A percentile compares a stretch with the other conserved stretches of the same genome.
Conservation (phyloP, 768 basidiomycete species). For the Tricholoma hemisulphureum region DNA sequence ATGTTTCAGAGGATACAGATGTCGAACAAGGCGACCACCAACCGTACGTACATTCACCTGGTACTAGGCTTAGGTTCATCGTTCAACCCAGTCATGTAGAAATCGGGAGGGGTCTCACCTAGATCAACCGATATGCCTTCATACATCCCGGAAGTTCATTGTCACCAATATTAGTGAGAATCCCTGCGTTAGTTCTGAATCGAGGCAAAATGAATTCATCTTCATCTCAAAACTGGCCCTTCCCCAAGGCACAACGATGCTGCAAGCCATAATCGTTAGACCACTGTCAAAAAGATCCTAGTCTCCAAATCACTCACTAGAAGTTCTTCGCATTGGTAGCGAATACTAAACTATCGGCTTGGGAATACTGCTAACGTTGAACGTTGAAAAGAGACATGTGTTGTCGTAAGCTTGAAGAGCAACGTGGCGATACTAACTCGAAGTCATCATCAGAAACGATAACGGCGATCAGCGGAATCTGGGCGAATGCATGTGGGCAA, state of each 20-base stretch:
- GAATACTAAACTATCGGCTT: not conserved
- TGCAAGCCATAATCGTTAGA: not conserved
- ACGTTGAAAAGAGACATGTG: not conserved
- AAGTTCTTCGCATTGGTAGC: not conserved
- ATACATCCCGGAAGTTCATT: slow-evolving; percentile 53
- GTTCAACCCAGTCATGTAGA: slow-evolving; percentile 50
- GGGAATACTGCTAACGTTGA: not conserved
- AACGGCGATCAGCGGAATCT: not conserved
- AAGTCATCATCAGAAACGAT: not conserved
- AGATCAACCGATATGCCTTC: slow-evolving; percentile 44
- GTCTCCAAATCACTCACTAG: not conserved
- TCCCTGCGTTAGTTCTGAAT: not conserved
- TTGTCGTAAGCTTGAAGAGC: not conserved
- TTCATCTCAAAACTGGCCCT: not conserved
- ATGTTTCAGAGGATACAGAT: slow-evolving; percentile 10
- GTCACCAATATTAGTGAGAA: slow-evolving; percentile 48
- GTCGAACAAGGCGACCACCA: slow-evolving; percentile 21
- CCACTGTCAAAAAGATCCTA: not conserved
- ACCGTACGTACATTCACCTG: slow-evolving; percentile 23
- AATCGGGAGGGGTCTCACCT: slow-evolving; percentile 42
- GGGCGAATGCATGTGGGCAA: not conserved
- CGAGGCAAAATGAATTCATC: not conserved
- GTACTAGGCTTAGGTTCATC: slow-evolving; percentile 41
- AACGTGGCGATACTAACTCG: not conserved
- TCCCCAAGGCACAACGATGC: not conserved